A percentile compares a stretch with the other conserved stretches of the same genome.
Evolutionary conservation across 495 filamentous ascomycete genomes (phyloP).

Genomic region (Wilcoxina mikolae): DNA sequence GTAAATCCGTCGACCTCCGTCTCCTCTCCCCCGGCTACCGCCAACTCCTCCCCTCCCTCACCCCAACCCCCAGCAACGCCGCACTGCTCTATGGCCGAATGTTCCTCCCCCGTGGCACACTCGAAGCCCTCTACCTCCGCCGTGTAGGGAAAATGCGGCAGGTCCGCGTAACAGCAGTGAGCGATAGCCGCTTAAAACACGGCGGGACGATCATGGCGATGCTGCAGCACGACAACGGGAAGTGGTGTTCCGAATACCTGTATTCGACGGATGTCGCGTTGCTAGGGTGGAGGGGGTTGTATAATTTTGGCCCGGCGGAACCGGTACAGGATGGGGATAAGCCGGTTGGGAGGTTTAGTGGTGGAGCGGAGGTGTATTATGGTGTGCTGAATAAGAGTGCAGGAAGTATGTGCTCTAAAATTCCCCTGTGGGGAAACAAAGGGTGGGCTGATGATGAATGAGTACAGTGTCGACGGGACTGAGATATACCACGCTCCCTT

Average conservation of each 20-base stretch:
- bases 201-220: slow-evolving; percentile 44
- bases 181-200: slow-evolving; percentile 47
- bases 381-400: slow-evolving; percentile 80
- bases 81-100: slow-evolving; percentile 77
- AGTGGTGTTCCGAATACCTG: slow-evolving; percentile 78
- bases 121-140: slow-evolving; percentile 77
- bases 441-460: background rate
- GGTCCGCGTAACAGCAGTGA: slow-evolving; percentile 66
- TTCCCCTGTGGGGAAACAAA: background rate
- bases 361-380: slow-evolving; percentile 90
- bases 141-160: slow-evolving; percentile 66
- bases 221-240: slow-evolving; percentile 73
- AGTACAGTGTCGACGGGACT: slow-evolving; percentile 49
- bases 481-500: slow-evolving; percentile 81
- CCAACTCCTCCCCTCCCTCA: slow-evolving; percentile 41
- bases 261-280: slow-evolving; percentile 85
- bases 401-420: slow-evolving; percentile 43
- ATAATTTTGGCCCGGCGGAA: slow-evolving; percentile 64
- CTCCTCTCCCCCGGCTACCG: slow-evolving; percentile 55
- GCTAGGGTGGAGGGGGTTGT: slow-evolving; percentile 73
- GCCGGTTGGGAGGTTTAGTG: slow-evolving; percentile 54
- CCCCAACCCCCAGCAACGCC: slow-evolving; percentile 40
- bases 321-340: slow-evolving; percentile 26
- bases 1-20: slow-evolving; percentile 42
- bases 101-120: slow-evolving; percentile 65